Evolutionary conservation across 345 rosid species (phyloP).

Genomic region (Ceriops zippeliana): DNA sequence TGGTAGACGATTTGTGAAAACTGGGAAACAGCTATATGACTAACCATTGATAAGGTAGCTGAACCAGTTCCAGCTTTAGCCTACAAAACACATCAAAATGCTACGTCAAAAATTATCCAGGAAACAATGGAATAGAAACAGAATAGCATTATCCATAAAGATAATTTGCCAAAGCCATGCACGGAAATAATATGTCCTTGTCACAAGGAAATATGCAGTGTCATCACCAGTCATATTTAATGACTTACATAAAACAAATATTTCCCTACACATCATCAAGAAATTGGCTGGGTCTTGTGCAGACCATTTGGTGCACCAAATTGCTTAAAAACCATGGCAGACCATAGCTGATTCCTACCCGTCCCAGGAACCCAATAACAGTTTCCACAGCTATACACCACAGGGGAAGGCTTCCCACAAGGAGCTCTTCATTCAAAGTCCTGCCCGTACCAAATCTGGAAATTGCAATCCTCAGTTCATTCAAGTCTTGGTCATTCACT

Average conservation of each 20-base stretch:
- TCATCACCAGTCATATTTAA: background rate
- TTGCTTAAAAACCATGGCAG: no score
- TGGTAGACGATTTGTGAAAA: background rate
- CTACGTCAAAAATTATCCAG: background rate
- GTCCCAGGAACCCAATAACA: no score
- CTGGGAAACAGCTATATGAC: slow-evolving; percentile 8
- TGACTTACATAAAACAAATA: background rate
- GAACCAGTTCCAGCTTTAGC: slow-evolving; percentile 99
- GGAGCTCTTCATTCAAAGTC: no score
- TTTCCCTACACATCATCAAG: no score
- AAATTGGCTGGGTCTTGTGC: no score
- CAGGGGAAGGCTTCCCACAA: no score
- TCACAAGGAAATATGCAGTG: background rate
- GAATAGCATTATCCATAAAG: background rate
- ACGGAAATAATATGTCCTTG: background rate
- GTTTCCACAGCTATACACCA: no score
- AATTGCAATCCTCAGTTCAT: no score
- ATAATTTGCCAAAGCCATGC: background rate
- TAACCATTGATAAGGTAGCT: slow-evolving; percentile 93
- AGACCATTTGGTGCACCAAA: no score
- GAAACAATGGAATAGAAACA: background rate
- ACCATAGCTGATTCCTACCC: no score
- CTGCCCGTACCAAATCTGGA: no score
- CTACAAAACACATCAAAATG: slow-evolving; percentile 36
- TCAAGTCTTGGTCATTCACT: no score